These are phyloP conservation scores for Tilletia setariae DNA, from an alignment of 1,284 basidiomycete species.

Conservation along the genomic window DNA sequence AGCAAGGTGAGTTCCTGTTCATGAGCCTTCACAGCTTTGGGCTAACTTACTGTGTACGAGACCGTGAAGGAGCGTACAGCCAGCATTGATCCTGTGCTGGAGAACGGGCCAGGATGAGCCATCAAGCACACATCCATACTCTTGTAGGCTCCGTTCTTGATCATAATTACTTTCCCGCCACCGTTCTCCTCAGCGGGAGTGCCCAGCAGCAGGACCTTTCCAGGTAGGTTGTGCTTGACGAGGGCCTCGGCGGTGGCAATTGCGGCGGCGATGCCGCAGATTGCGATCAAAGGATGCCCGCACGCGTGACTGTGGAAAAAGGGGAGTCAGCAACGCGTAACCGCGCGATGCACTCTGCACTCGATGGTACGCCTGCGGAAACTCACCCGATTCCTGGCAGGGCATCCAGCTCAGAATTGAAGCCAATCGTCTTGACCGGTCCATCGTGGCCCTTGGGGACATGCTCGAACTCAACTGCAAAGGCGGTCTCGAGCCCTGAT, in stretches of 20 bases:
- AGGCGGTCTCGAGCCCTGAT: constrained; percentile 63
- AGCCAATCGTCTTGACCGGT: constrained; percentile 39
- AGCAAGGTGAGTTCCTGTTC: no score
- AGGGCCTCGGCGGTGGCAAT: constrained; percentile 69
- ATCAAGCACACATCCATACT: constrained; percentile 75
- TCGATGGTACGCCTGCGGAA: not conserved
- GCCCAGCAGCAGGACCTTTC: constrained; percentile 73
- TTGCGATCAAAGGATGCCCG: constrained; percentile 75
- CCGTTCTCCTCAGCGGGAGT: constrained; percentile 78
- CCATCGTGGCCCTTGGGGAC: constrained; percentile 30
- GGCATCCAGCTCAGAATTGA: constrained; percentile 68
- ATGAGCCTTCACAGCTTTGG: no score
- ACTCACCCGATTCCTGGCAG: constrained; percentile 56
- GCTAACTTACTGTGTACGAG: constrained; percentile 25
- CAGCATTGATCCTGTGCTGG: constrained; percentile 58
- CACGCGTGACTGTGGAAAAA: constrained; percentile 18
- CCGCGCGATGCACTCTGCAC: not conserved
- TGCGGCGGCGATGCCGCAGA: constrained; percentile 73
- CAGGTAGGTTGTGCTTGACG: constrained; percentile 64
- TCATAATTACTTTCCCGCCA: constrained; percentile 68
- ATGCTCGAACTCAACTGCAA: constrained; percentile 66
- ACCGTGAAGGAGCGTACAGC: constrained; percentile 55
- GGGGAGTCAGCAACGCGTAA: not conserved
- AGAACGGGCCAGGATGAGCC: constrained; percentile 59
- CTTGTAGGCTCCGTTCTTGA: constrained; percentile 70